These are phyloP conservation scores for Skeletonema tropicum DNA, from an alignment of 108 stramenopile species.

Conservation along the genomic window DNA sequence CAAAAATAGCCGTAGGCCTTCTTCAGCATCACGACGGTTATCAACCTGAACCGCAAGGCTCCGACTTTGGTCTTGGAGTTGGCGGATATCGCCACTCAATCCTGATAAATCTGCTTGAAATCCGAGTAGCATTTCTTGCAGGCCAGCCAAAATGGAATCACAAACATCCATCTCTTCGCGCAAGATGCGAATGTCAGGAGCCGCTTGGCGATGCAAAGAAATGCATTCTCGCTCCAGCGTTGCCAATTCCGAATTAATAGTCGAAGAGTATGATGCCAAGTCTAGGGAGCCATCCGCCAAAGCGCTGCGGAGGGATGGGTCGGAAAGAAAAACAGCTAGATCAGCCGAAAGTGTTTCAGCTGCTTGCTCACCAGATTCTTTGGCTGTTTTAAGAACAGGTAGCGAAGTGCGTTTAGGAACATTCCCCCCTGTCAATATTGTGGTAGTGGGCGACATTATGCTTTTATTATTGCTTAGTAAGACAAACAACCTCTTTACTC, in stretches of 20 bases:
- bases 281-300: conserved; percentile 87
- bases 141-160: conserved; percentile 89
- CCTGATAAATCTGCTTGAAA: conserved; percentile 99
- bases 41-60: conserved; percentile 86
- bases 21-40: conserved; percentile 93
- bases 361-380: conserved; percentile 4
- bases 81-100: conserved; percentile 94
- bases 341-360: conserved; percentile 65
- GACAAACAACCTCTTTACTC: too few species aligned
- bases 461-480: background rate
- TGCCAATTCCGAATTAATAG: conserved; percentile 77
- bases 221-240: conserved; percentile 82
- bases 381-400: background rate
- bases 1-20: conserved; percentile 86
- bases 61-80: conserved; percentile 92
- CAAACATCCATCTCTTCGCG: conserved; percentile 89
- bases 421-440: background rate
- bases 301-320: conserved; percentile 74
- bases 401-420: background rate
- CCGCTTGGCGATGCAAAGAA: conserved; percentile 68
- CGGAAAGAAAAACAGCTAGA: conserved; percentile 81
- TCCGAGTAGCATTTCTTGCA: conserved; percentile 97
- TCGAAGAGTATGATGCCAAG: conserved; percentile 76
- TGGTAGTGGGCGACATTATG: background rate
- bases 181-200: conserved; percentile 62